Conservation (phyloP, 345 rosid species). For the Eutrema japonicum region DNA sequence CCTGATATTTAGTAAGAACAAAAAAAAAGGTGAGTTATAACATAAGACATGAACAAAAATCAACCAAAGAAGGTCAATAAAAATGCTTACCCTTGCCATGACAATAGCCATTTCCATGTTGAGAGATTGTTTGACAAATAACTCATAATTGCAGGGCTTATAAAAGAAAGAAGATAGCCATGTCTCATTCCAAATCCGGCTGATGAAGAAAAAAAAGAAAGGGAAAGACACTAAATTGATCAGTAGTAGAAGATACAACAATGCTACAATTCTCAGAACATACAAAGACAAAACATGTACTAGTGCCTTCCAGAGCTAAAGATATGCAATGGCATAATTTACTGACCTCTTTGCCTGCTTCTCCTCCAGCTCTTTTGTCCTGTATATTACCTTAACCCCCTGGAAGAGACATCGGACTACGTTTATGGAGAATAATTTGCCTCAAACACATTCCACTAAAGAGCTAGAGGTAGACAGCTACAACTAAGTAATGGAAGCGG, state of each 20-base stretch:
- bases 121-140: slow-evolving; percentile 97
- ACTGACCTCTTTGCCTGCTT: slow-evolving; percentile 86
- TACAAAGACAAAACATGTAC: slow-evolving; percentile 5
- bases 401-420: slow-evolving; percentile 41
- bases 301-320: slow-evolving; percentile 10
- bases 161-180: slow-evolving; percentile 93
- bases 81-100: slow-evolving; percentile 94
- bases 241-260: slow-evolving; percentile 25
- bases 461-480: background rate
- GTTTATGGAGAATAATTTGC: slow-evolving; percentile 5
- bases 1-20: slow-evolving; percentile 51
- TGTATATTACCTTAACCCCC: slow-evolving; percentile 88
- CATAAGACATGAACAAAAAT: slow-evolving; percentile 9
- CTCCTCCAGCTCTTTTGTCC: slow-evolving; percentile 89
- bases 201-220: slow-evolving; percentile 35
- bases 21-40: slow-evolving; percentile 14
- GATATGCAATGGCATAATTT: background rate
- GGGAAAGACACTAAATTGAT: background rate
- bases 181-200: slow-evolving; percentile 98
- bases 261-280: background rate
- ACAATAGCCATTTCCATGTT: slow-evolving; percentile 99
- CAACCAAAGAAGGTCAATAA: slow-evolving; percentile 31
- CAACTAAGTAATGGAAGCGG: slow-evolving; percentile 3
- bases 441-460: slow-evolving; percentile 16
- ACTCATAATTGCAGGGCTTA: slow-evolving; percentile 96